These are phyloP conservation scores for Nigrospora osmanthi DNA, from an alignment of 2,329 filamentous ascomycete genomes.

Conservation along the genomic window DNA sequence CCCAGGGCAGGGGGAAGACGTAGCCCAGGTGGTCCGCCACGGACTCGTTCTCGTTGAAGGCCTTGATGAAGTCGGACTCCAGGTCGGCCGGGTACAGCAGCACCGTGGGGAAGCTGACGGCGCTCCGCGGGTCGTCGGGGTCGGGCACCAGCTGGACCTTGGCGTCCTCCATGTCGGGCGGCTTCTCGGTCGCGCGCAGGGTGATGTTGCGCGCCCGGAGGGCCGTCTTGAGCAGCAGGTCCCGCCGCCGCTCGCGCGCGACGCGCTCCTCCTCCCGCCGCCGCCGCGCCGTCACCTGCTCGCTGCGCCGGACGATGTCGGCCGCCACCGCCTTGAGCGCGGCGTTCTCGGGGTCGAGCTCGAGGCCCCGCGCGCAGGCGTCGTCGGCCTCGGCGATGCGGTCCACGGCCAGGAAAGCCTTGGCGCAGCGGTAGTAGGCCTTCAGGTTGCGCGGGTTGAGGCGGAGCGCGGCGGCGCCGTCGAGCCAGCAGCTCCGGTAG, in stretches of 20 bases:
- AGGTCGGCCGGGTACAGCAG: constrained; percentile 77
- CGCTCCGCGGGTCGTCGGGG: constrained; percentile 63
- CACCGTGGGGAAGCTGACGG: constrained; percentile 69
- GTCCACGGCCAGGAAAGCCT: constrained; percentile 70
- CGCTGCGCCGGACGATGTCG: constrained; percentile 55
- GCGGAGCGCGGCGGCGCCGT: constrained; percentile 72
- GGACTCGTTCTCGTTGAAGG: constrained; percentile 69
- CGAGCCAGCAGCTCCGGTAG: constrained; percentile 76
- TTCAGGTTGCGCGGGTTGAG: constrained; percentile 80
- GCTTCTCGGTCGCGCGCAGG: constrained; percentile 56
- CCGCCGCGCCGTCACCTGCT: constrained; percentile 45
- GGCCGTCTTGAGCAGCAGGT: constrained; percentile 55
- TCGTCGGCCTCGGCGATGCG: constrained; percentile 75
- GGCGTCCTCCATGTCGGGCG: constrained; percentile 86
- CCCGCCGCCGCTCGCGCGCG: constrained; percentile 47
- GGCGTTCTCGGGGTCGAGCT: constrained; percentile 62
- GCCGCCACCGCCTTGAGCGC: constrained; percentile 53
- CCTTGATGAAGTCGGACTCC: constrained; percentile 87
- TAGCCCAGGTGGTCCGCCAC: constrained; percentile 75
- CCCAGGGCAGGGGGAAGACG: constrained; percentile 86
- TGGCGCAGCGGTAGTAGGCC: constrained; percentile 79
- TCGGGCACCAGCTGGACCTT: constrained; percentile 62
- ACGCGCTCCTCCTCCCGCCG: constrained; percentile 47
- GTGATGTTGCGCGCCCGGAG: constrained; percentile 63
- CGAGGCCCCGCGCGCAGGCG: constrained; percentile 65